These are phyloP conservation scores for Pholiota microspora DNA, from an alignment of 768 basidiomycete species.

Conservation along the genomic window DNA sequence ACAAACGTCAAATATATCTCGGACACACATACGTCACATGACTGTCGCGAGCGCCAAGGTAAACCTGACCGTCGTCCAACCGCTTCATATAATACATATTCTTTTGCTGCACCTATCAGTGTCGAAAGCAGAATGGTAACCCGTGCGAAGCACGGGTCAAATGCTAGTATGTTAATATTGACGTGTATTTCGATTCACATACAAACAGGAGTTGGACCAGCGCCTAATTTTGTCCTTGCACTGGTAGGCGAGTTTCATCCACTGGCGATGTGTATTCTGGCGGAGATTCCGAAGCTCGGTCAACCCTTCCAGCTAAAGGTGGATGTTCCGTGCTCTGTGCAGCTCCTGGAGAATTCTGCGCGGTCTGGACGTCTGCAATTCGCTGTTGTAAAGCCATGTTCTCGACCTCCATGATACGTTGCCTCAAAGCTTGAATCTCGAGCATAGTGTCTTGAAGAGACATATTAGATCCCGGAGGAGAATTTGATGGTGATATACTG, in stretches of 20 bases:
- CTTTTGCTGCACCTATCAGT: too few species aligned
- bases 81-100: too few species aligned
- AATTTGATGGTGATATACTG: slow-evolving; percentile 3
- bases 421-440: background rate
- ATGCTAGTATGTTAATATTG: too few species aligned
- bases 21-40: too few species aligned
- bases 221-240: background rate
- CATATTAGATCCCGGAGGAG: background rate
- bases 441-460: slow-evolving; percentile 3
- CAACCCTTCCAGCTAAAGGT: background rate
- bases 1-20: too few species aligned
- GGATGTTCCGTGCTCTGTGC: too few species aligned
- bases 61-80: too few species aligned
- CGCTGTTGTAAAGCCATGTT: slow-evolving; percentile 4
- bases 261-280: slow-evolving; percentile 3
- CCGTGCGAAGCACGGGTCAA: too few species aligned
- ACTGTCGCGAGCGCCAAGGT: too few species aligned
- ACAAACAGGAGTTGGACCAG: too few species aligned
- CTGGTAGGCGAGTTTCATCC: background rate
- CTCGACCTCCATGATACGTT: slow-evolving; percentile 5
- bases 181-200: too few species aligned
- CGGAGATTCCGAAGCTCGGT: slow-evolving; percentile 2
- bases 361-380: slow-evolving; percentile 1
- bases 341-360: background rate
- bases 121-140: too few species aligned